These are phyloP conservation scores for Ogataea nakhonphanomensis DNA, from an alignment of 805 yeast species.

Conservation along the genomic window DNA sequence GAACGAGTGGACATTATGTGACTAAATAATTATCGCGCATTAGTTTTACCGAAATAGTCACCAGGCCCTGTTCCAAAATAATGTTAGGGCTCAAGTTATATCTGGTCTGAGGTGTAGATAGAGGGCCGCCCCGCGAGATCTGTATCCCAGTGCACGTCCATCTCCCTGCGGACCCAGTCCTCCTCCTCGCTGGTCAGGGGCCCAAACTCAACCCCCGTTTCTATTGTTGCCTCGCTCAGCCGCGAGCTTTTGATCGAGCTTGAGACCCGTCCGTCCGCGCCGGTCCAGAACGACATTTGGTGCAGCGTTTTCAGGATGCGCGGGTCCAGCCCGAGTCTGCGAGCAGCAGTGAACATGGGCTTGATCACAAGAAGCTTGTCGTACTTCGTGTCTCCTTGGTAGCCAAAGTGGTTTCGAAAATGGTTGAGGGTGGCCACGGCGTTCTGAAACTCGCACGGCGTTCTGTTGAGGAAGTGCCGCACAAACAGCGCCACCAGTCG, in stretches of 20 bases:
- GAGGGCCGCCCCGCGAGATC: not conserved
- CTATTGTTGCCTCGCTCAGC: not conserved
- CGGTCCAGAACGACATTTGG: slow-evolving; percentile 1
- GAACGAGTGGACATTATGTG: not conserved
- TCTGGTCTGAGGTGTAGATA: not conserved
- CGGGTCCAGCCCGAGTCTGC: not conserved
- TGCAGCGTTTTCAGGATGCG: not conserved
- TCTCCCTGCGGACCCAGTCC: not conserved
- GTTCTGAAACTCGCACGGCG: slow-evolving; percentile 5
- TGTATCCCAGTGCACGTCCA: not conserved
- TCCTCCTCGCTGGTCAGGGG: not conserved
- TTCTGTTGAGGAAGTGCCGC: not conserved
- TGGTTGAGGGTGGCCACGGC: slow-evolving; percentile 11
- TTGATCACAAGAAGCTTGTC: slow-evolving; percentile 3
- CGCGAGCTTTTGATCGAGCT: slow-evolving; percentile 1
- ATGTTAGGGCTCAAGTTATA: not conserved
- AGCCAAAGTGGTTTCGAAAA: slow-evolving; percentile 2
- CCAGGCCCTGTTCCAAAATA: not conserved
- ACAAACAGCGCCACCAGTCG: slow-evolving; percentile 1
- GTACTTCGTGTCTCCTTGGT: not conserved
- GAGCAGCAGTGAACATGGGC: slow-evolving; percentile 5
- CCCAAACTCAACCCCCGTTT: not conserved
- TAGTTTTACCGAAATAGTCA: too few species aligned
- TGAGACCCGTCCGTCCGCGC: not conserved
- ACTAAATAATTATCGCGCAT: not conserved